A percentile compares a stretch with the other conserved stretches of the same genome.
Evolutionary conservation across 208 protist genomes (phyloP).

Genomic region (Angomonas ambiguus): DNA sequence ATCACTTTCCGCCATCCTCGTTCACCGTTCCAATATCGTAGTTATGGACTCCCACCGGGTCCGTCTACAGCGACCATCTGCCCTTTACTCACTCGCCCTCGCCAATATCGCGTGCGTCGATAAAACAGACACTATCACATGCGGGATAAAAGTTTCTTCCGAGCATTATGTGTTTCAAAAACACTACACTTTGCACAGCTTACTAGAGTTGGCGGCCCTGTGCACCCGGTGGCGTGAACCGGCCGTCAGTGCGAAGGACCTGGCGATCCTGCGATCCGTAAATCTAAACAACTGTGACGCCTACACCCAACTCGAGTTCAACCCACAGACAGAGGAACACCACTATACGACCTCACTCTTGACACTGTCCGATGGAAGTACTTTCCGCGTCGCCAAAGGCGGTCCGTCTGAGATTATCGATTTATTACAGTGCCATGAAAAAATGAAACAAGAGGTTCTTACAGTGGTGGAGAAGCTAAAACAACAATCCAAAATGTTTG

Average conservation of each 20-base stretch:
- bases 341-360: not conserved
- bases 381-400: conserved; percentile 49
- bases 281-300: conserved; percentile 54
- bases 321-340: conserved; percentile 43
- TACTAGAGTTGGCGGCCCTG: conserved; percentile 59
- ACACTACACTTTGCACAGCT: conserved; percentile 26
- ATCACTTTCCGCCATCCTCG: not conserved
- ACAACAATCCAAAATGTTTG: not conserved
- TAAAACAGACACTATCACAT: conserved; percentile 92
- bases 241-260: conserved; percentile 50
- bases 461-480: conserved; percentile 28
- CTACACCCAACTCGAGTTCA: conserved; percentile 44
- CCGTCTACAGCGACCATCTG: conserved; percentile 83
- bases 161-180: conserved; percentile 29
- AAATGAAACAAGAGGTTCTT: conserved; percentile 24
- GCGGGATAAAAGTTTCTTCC: conserved; percentile 71
- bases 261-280: conserved; percentile 49
- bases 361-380: not conserved
- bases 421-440: conserved; percentile 25
- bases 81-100: conserved; percentile 70
- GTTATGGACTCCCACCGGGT: conserved; percentile 62
- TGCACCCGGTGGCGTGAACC: conserved; percentile 74
- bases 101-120: conserved; percentile 61
- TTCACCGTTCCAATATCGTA: not conserved
- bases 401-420: conserved; percentile 49